Evolutionary conservation across 2,329 filamentous ascomycete genomes (phyloP).

Genomic region (Metarhizium humberi): DNA sequence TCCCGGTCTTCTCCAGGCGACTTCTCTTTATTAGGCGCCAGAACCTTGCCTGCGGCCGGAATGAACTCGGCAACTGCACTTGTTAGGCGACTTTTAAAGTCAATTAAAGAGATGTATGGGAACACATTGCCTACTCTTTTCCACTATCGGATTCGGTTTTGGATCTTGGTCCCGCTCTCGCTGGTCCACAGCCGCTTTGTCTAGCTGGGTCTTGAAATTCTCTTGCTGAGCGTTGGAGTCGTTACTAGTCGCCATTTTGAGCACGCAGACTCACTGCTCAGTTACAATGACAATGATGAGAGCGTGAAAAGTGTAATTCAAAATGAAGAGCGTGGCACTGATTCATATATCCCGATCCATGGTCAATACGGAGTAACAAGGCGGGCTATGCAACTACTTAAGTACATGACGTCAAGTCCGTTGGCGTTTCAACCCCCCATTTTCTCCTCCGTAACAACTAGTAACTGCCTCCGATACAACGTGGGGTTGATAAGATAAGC

Average conservation of each 20-base stretch:
- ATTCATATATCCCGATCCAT: not conserved
- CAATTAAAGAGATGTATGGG: not conserved
- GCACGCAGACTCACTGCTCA: too few relatives aligned
- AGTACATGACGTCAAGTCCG: not conserved
- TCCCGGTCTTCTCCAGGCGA: conserved; percentile 12
- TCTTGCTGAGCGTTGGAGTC: conserved; percentile 9
- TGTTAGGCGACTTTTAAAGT: not conserved
- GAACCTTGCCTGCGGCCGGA: conserved; percentile 30
- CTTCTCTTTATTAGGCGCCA: conserved; percentile 26
- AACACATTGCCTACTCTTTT: conserved; percentile 28
- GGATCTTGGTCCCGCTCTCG: conserved; percentile 15
- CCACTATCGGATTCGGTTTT: conserved; percentile 27
- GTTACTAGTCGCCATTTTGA: conserved; percentile 7
- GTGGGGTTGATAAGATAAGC: not conserved
- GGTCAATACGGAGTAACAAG: not conserved
- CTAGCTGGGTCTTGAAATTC: conserved; percentile 35
- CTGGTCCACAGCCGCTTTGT: conserved; percentile 28
- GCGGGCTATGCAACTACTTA: not conserved
- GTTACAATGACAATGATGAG: too few relatives aligned
- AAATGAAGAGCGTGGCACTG: not conserved
- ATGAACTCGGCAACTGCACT: conserved; percentile 32
- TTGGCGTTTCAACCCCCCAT: not conserved
- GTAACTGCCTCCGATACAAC: not conserved
- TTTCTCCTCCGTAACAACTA: not conserved
- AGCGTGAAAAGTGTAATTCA: too few relatives aligned